These are phyloP conservation scores for Ramalina peruviana DNA, from an alignment of 495 filamentous ascomycete genomes.

Conservation along the genomic window DNA sequence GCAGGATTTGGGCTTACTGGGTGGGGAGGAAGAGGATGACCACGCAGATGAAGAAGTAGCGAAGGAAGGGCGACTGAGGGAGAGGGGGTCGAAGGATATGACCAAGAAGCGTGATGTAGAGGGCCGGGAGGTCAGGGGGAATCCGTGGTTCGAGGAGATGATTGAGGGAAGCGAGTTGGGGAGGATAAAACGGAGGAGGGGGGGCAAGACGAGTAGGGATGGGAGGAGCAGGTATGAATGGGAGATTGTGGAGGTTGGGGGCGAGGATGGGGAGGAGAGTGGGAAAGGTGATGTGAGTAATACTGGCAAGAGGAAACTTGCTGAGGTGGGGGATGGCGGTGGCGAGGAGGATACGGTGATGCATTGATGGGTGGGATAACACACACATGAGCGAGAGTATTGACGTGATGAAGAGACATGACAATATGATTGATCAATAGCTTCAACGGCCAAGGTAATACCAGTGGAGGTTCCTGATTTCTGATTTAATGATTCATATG, in stretches of 20 bases:
- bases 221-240: conserved; percentile 56
- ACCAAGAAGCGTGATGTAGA: conserved; percentile 18
- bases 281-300: conserved; percentile 29
- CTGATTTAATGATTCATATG: too few species aligned
- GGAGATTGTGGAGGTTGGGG: conserved; percentile 59
- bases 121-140: conserved; percentile 31
- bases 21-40: conserved; percentile 17
- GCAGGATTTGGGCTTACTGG: conserved; percentile 52
- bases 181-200: conserved; percentile 44
- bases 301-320: conserved; percentile 40
- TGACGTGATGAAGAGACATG: neutral
- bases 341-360: conserved; percentile 15
- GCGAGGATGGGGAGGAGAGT: conserved; percentile 45
- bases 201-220: conserved; percentile 39
- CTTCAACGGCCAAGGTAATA: neutral
- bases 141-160: conserved; percentile 77
- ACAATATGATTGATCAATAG: neutral
- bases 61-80: conserved; percentile 16
- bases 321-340: conserved; percentile 27
- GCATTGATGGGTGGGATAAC: neutral
- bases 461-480: neutral
- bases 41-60: neutral
- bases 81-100: conserved; percentile 22
- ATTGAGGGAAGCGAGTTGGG: conserved; percentile 60
- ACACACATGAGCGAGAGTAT: neutral